These are phyloP conservation scores for Fusarium humuli DNA, from an alignment of 2,329 filamentous ascomycete species.

Conservation along the genomic window DNA sequence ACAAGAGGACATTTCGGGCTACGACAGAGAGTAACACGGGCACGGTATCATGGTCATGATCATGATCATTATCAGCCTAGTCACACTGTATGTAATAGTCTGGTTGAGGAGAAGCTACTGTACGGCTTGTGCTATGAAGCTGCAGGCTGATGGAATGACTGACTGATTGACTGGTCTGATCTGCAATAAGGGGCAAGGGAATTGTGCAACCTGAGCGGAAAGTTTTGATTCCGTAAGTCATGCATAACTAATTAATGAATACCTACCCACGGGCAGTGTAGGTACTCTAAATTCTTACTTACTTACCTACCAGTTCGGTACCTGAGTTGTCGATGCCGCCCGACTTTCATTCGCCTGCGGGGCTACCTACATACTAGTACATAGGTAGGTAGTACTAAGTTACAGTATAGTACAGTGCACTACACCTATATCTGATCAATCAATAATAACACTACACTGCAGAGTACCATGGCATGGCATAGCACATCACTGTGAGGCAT, in stretches of 20 bases:
- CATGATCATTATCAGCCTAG: neutral
- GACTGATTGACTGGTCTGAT: neutral
- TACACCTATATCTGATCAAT: constrained; percentile 6
- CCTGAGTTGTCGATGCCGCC: neutral
- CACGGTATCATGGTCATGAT: constrained; percentile 10
- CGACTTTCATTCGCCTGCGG: neutral
- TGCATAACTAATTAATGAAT: neutral
- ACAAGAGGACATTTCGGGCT: constrained; percentile 7
- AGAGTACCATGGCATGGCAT: constrained; percentile 6
- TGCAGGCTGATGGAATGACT: no score
- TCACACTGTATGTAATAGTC: neutral
- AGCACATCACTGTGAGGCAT: neutral
- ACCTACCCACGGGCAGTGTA: neutral
- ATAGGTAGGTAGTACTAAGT: neutral
- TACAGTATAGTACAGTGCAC: neutral
- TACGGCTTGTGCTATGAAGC: no score
- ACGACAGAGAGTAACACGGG: constrained; percentile 31
- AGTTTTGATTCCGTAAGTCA: neutral
- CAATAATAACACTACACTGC: constrained; percentile 1
- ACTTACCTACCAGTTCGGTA: neutral
- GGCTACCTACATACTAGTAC: neutral
- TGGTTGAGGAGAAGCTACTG: neutral
- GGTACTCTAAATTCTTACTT: neutral
- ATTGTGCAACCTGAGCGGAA: constrained; percentile 1
- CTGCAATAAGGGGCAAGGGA: constrained; percentile 5